phyloP scores from a whole-genome alignment of 148 eudicot genomes.

The Rhododendron kiyosumense region DNA sequence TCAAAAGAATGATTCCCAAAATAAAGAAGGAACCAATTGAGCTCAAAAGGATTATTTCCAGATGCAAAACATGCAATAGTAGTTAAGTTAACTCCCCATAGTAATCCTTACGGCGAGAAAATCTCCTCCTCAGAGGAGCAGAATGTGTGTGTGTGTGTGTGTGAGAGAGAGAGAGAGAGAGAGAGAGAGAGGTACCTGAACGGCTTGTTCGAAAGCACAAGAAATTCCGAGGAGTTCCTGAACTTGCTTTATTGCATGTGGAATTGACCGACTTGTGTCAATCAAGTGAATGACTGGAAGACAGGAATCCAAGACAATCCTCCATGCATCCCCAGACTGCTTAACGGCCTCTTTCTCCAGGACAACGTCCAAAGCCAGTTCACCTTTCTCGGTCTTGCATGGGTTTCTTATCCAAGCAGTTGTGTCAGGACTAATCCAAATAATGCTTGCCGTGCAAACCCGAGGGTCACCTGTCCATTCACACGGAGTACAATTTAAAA shows the following conservation, averaged over 20 bases:
- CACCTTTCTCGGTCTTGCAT: slow-evolving; percentile 50
- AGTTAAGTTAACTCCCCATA: neutral
- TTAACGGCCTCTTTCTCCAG: slow-evolving; percentile 71
- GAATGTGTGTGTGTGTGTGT: neutral
- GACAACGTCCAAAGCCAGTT: slow-evolving; percentile 71
- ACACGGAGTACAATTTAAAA: neutral
- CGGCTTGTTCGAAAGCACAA: slow-evolving; percentile 90
- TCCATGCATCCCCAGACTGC: slow-evolving; percentile 91
- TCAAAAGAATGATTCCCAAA: neutral
- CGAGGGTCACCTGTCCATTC: slow-evolving; percentile 74
- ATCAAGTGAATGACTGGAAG: slow-evolving; percentile 76
- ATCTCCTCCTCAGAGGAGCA: neutral
- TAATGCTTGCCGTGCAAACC: slow-evolving; percentile 57
- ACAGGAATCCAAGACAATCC: slow-evolving; percentile 81
- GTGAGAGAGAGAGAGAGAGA: neutral
- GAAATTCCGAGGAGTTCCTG: slow-evolving; percentile 88
- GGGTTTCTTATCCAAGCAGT: slow-evolving; percentile 60
- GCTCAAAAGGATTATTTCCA: neutral
- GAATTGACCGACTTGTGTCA: slow-evolving; percentile 72
- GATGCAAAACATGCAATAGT: neutral
- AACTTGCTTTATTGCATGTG: slow-evolving; percentile 87
- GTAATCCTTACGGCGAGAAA: neutral
- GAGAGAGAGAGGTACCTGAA: slow-evolving; percentile 47
- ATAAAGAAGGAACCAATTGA: neutral
- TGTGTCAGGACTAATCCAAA: slow-evolving; percentile 79